Conservation (phyloP, 352 stramenopile species). For the Globisporangium perplexum region DNA sequence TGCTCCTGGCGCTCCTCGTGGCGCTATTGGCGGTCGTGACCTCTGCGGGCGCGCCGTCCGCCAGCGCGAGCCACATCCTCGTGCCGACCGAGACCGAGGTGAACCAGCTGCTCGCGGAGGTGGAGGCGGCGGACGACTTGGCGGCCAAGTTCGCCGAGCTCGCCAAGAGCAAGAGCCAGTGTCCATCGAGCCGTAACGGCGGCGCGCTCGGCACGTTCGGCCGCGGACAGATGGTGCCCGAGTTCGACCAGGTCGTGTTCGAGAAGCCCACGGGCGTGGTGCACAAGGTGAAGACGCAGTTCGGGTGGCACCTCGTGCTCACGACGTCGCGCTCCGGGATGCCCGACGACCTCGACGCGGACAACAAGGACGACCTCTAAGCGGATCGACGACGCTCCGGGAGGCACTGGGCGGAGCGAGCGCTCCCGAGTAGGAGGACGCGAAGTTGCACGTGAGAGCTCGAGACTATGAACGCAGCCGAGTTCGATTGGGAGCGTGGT, state of each 20-base stretch:
- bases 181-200: slow-evolving; percentile 54
- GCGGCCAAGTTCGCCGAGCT: slow-evolving; percentile 48
- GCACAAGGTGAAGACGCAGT: slow-evolving; percentile 66
- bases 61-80: slow-evolving; percentile 79
- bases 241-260: slow-evolving; percentile 79
- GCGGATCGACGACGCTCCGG: neutral
- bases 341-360: neutral
- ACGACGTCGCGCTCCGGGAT: neutral
- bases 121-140: slow-evolving; percentile 44
- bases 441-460: too few species aligned
- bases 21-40: slow-evolving; percentile 9
- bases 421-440: too few species aligned
- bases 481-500: too few species aligned
- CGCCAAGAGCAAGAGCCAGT: slow-evolving; percentile 67
- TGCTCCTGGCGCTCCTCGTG: slow-evolving; percentile 11
- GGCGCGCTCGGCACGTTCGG: slow-evolving; percentile 65
- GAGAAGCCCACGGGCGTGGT: slow-evolving; percentile 51
- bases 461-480: too few species aligned
- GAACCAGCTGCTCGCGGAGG: slow-evolving; percentile 50
- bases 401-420: too few species aligned
- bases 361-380: slow-evolving; percentile 2
- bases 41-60: slow-evolving; percentile 14
- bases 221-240: slow-evolving; percentile 69
- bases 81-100: slow-evolving; percentile 60
- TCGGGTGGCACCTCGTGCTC: slow-evolving; percentile 8